These are phyloP conservation scores for Amphirosellinia nigrospora DNA, from an alignment of 495 filamentous ascomycete species.

Conservation along the genomic window DNA sequence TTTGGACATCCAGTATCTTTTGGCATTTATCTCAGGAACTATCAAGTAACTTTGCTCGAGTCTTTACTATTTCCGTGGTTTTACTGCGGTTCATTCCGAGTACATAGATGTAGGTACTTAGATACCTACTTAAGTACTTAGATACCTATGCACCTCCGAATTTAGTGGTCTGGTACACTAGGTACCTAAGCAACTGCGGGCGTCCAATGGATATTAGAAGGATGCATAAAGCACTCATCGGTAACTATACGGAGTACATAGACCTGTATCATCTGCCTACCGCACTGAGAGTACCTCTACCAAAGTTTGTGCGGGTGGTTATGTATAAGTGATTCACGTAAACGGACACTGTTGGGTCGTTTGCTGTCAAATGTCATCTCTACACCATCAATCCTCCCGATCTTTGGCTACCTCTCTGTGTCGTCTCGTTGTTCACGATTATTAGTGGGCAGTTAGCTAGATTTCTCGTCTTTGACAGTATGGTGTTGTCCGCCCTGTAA, in stretches of 20 bases:
- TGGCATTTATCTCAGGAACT: no score
- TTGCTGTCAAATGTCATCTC: not conserved
- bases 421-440: not conserved
- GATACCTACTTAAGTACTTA: not conserved
- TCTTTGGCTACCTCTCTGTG: not conserved
- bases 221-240: no score
- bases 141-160: not conserved
- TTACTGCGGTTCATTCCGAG: no score
- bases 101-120: no score
- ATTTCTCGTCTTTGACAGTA: not conserved
- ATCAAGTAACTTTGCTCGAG: no score
- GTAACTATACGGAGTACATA: no score
- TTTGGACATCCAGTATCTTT: no score
- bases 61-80: no score
- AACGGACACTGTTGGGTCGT: not conserved
- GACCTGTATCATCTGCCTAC: not conserved
- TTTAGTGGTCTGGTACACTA: not conserved
- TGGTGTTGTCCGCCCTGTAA: conserved; percentile 12
- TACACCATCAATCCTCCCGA: not conserved
- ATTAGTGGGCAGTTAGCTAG: not conserved
- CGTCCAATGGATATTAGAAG: no score
- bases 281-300: not conserved
- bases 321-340: not conserved
- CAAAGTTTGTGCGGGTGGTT: not conserved
- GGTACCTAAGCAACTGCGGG: no score